Base-by-base conservation (phyloP, 2,329 filamentous ascomycete species). In the Nigrospora oryzae region DNA sequence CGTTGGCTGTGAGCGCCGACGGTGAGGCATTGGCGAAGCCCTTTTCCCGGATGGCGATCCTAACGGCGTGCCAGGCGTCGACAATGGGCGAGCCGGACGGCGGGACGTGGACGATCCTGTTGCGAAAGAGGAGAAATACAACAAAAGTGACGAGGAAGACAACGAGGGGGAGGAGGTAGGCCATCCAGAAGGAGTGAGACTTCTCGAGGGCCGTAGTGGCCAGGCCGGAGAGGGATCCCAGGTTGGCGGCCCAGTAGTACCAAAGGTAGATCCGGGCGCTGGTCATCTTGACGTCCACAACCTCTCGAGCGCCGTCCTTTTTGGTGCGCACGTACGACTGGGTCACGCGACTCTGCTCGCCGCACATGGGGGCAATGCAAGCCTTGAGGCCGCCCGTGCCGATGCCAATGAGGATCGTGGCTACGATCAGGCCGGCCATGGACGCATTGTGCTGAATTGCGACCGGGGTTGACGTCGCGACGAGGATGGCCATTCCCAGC, bases 221-320 rank as follows among this genome's bases (percentile, higher is more conserved):
- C 52, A 88, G 73, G 44, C 78, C 68, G 0, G 78, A 84, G 7
- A 89, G 68, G 2, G 81, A 77, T n/a, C 84, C 85, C 14, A 89
- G 53, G 62, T 89, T 88, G 58, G 88, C 86, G 63, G 79, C 83
- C 60, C 74, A 72, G 64, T 87, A 87, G 67, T 42, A 87, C 57
- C 86, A 75, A 79, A 81, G 84, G 69, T 84, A 86, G 49, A 86
- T 79, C 40, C 80, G 72, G 55, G 83, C 77, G 49, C 82, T 75
- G 1, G 83, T 86, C 44, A 84, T 68, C 35, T 75, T 70, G 0
- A 82, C 81, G 53, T 86, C 82, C 23, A 85, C 74, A 50, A 87
- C 72, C 44, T 86, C 79, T 68, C 72, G 68, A 61, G 79, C 73
- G 35, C 76, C 77, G 7, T 52, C 62, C 51, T 67, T 61, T 37